phyloP scores from a whole-genome alignment of 2,329 filamentous ascomycete genomes.

The Aspergillus brasiliensis region DNA sequence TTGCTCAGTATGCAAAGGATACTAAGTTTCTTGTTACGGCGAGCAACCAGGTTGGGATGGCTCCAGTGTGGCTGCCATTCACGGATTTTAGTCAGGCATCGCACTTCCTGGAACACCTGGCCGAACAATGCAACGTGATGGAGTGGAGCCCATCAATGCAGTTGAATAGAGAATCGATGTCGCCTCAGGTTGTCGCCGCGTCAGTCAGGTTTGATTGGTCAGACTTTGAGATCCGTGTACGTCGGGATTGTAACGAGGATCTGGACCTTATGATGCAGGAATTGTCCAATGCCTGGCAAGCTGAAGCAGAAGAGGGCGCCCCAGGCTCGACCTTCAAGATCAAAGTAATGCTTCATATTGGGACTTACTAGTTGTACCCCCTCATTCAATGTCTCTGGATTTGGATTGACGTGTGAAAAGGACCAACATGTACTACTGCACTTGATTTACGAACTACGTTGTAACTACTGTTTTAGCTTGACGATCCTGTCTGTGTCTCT shows the following conservation, averaged over 20 bases:
- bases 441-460: no score
- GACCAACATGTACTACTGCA: no score
- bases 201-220: conserved; percentile 27
- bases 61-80: conserved; percentile 22
- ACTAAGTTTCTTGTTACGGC: conserved; percentile 19
- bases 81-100: conserved; percentile 15
- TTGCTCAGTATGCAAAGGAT: neutral
- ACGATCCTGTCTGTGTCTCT: no score
- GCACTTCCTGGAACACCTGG: conserved; percentile 20
- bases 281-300: conserved; percentile 20
- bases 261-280: conserved; percentile 15
- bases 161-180: neutral
- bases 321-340: neutral
- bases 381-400: no score
- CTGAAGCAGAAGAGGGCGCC: conserved; percentile 1
- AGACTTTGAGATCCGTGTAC: conserved; percentile 20
- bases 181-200: conserved; percentile 11
- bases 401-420: no score
- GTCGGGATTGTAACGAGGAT: conserved; percentile 21
- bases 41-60: conserved; percentile 14
- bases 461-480: no score
- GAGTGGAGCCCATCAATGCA: conserved; percentile 17
- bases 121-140: conserved; percentile 13
- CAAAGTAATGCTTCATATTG: neutral
- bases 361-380: no score